Percentiles rank a stretch among this genome's conserved stretches.
phyloP scores from a whole-genome alignment of 305 asterid species.

The Fraxinus sp. region DNA sequence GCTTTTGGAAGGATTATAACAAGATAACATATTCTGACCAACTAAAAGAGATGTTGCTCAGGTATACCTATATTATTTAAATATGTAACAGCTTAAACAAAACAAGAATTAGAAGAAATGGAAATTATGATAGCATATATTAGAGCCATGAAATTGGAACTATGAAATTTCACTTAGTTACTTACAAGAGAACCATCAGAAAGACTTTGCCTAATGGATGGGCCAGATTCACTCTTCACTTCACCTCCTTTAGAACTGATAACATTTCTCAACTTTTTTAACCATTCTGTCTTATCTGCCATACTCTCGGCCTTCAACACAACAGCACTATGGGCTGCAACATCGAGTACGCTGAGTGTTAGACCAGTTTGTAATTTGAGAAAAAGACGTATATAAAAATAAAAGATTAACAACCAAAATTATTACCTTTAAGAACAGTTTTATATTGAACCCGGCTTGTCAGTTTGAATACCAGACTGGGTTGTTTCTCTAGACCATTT shows the following conservation, averaged over 20 bases:
- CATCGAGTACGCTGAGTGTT: constrained; percentile 18
- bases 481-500: constrained; percentile 78
- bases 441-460: constrained; percentile 85
- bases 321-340: constrained; percentile 91
- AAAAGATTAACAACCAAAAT: constrained; percentile 7
- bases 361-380: constrained; percentile 10
- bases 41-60: not conserved
- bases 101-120: not conserved
- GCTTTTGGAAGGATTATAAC: not conserved
- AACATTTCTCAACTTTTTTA: constrained; percentile 64
- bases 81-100: not conserved
- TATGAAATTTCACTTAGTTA: constrained; percentile 24
- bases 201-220: constrained; percentile 68
- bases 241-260: constrained; percentile 94
- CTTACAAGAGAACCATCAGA: constrained; percentile 97
- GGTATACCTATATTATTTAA: not conserved
- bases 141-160: constrained; percentile 4
- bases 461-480: constrained; percentile 75
- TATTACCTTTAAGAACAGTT: constrained; percentile 83
- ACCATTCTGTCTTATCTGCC: constrained; percentile 83
- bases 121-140: not conserved
- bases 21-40: not conserved
- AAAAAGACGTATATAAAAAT: not conserved
- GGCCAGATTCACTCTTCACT: constrained; percentile 77
- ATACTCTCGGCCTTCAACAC: constrained; percentile 85